These are phyloP conservation scores for Neocatenulostroma microsporum DNA, from an alignment of 2,329 filamentous ascomycete species.

Conservation along the genomic window DNA sequence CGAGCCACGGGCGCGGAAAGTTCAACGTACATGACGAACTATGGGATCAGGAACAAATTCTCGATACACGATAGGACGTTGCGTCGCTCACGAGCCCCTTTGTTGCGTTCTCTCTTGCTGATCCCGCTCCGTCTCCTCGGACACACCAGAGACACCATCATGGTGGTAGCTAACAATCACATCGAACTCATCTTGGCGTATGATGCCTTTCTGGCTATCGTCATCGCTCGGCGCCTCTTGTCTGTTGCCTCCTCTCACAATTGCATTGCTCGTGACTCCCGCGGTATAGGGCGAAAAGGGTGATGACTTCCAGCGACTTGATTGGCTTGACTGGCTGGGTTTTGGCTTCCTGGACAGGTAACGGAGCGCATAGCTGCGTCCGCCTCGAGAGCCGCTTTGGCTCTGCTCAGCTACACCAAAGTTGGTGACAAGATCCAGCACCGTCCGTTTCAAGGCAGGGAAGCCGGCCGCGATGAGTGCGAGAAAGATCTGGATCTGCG, in stretches of 20 bases:
- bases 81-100: too few species aligned
- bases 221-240: slow-evolving; percentile 1
- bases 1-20: too few species aligned
- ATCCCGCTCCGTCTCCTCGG: too few species aligned
- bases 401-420: background rate
- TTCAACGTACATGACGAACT: too few species aligned
- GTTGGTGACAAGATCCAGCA: slow-evolving; percentile 4
- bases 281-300: background rate
- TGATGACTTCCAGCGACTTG: background rate
- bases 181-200: slow-evolving; percentile 4
- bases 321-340: background rate
- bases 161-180: too few species aligned
- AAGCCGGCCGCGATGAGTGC: slow-evolving; percentile 3
- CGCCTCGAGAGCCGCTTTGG: background rate
- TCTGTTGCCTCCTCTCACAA: background rate
- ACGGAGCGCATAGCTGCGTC: background rate
- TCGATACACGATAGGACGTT: too few species aligned
- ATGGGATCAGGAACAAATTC: too few species aligned
- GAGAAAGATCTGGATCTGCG: slow-evolving; percentile 3
- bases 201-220: slow-evolving; percentile 6
- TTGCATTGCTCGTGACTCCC: background rate
- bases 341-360: background rate
- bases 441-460: slow-evolving; percentile 1
- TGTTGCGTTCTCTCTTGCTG: too few species aligned
- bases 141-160: too few species aligned